Evolutionary conservation across 2,329 filamentous ascomycete genomes (phyloP), one percentile per base, ranked within the genome.

Genomic region (Blastomyces gilchristii): DNA sequence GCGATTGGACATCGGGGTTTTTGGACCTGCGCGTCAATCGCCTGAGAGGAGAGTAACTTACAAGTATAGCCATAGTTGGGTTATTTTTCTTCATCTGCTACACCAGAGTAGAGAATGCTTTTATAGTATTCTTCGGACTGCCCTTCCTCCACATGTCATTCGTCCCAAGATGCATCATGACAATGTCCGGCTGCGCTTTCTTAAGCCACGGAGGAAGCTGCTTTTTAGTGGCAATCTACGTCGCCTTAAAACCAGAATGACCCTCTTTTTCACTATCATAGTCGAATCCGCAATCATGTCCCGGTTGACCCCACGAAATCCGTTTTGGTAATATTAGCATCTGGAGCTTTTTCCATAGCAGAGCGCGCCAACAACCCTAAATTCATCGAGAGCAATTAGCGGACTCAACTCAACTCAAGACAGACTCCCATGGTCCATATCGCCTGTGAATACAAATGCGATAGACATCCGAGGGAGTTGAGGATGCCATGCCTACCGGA

Each of bases 181-280:
- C 73, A n/a, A 80, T 70, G 64, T 80, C 76, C 0, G 78, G 76
- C 1, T 72, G 71, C 11, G 75, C 71, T 31, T 69, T 64, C 2
- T 71, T 65, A 11, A 81, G 70, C 77, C 77, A 80, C 22, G 66
- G 69, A 0, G 70, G 69, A 3, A 80, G 73, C 58, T 74, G 71
- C 39, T 75, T 74, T 41, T 77, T 70, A 25, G 69, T 67, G 2
- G 73, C 76, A 58, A 76, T 78, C 41, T 74, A 72, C 14, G 73
- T 75, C 18, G 75, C 78, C 0, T 74, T 71, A 37, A 71, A 73
- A 5, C 78, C 77, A 2, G 77, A 71, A 65, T 79, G 77, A 41
- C 78, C 78, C 67, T 81, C 77, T 64, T 80, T 77, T 50, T 78
- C 73, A 53, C 74, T 74, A 63, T 80, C 78, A 62, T 77, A 76